Conservation (phyloP, 768 basidiomycete species). For the Rhodotorula paludigena region DNA sequence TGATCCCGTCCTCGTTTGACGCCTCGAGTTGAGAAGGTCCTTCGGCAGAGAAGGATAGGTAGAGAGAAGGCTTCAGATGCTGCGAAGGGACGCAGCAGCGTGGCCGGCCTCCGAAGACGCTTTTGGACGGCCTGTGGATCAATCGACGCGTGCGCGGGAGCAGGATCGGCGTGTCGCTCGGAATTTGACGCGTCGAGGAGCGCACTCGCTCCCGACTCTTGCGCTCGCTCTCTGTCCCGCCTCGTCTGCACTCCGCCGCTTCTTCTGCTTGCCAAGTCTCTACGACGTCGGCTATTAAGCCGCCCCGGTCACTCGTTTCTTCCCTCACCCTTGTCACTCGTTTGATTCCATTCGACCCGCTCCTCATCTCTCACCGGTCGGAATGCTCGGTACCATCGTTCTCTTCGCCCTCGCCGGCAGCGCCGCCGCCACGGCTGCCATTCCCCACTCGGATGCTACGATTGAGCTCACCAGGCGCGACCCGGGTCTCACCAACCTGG, state of each 20-base stretch:
- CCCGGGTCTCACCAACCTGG: not conserved
- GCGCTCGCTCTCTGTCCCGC: not conserved
- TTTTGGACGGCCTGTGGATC: too few species aligned
- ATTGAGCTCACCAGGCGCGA: not conserved
- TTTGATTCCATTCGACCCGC: not conserved
- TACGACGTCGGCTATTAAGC: not conserved
- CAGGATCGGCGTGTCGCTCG: not conserved
- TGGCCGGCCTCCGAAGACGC: too few species aligned
- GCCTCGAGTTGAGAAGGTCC: not conserved
- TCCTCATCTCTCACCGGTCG: not conserved
- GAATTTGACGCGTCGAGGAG: not conserved
- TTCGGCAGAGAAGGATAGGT: too few species aligned
- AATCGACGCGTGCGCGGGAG: too few species aligned
- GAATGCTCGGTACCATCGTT: not conserved
- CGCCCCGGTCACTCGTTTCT: not conserved
- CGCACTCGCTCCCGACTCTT: not conserved
- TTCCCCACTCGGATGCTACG: too few species aligned
- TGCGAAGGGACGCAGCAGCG: too few species aligned
- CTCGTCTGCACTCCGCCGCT: not conserved
- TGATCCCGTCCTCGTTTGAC: not conserved
- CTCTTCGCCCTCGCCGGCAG: not conserved
- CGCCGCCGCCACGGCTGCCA: not conserved
- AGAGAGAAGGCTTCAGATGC: too few species aligned
- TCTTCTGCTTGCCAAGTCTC: not conserved
- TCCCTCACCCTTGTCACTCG: slow-evolving; percentile 15